These are phyloP conservation scores for Angophora floribunda DNA, from an alignment of 345 rosid species.

Conservation along the genomic window DNA sequence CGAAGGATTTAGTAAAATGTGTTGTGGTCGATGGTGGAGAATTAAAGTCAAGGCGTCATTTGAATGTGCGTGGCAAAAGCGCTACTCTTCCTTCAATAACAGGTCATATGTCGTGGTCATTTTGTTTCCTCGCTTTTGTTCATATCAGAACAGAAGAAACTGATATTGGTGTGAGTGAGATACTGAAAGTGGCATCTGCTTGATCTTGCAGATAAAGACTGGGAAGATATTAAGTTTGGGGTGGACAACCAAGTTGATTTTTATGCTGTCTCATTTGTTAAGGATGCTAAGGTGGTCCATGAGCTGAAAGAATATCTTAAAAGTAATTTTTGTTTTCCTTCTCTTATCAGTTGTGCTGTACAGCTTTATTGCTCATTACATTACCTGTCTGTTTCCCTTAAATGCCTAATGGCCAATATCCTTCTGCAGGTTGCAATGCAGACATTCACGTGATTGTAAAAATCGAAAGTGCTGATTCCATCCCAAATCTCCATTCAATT, in stretches of 20 bases:
- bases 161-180: background rate
- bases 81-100: conserved; percentile 95
- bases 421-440: conserved; percentile 60
- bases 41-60: conserved; percentile 91
- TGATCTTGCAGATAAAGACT: conserved; percentile 70
- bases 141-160: background rate
- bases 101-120: conserved; percentile 24
- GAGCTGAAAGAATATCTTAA: conserved; percentile 83
- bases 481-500: conserved; percentile 85
- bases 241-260: conserved; percentile 95
- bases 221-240: conserved; percentile 99
- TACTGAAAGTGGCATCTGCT: background rate
- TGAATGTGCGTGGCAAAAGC: conserved; percentile 96
- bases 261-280: conserved; percentile 95
- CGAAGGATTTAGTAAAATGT: conserved; percentile 62
- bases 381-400: background rate
- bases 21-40: conserved; percentile 87
- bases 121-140: background rate
- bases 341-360: background rate
- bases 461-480: conserved; percentile 96
- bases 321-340: conserved; percentile 18
- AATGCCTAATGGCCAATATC: conserved; percentile 5
- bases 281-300: conserved; percentile 89
- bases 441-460: conserved; percentile 80
- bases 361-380: background rate